Percentiles rank a stretch among this genome's conserved stretches.
phyloP scores from a whole-genome alignment of 306 rosid genomes.

The Castanea mollissima region DNA sequence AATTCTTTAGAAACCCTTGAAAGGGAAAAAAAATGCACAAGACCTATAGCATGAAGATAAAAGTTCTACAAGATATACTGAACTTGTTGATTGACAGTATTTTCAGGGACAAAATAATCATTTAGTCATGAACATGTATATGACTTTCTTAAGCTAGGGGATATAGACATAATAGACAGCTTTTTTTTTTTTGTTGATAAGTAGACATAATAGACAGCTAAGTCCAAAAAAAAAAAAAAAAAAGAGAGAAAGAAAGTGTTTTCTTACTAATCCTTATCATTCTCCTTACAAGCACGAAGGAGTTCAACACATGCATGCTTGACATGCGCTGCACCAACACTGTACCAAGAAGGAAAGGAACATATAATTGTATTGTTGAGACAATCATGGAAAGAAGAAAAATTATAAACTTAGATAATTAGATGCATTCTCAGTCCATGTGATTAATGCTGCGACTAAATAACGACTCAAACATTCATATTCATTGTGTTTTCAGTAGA shows the following conservation, averaged over 20 bases:
- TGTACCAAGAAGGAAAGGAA: conserved; percentile 9
- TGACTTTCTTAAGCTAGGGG: neutral
- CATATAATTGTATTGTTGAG: neutral
- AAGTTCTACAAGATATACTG: neutral
- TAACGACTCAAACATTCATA: too few species aligned
- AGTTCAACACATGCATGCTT: conserved; percentile 24
- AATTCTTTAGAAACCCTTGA: neutral
- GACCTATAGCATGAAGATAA: neutral
- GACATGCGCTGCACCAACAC: conserved; percentile 26
- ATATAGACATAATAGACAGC: neutral
- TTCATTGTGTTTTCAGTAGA: too few species aligned
- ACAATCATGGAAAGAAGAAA: too few species aligned
- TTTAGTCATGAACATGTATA: neutral
- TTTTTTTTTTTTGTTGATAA: too few species aligned
- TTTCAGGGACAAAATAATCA: neutral
- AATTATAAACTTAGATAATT: neutral
- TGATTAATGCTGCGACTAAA: too few species aligned
- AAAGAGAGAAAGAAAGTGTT: neutral
- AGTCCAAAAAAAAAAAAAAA: neutral
- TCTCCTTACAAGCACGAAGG: conserved; percentile 9
- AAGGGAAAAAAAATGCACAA: neutral
- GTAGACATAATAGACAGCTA: neutral
- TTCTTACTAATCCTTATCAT: conserved; percentile 24
- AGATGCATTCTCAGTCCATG: neutral
- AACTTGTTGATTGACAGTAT: neutral